Conservation (phyloP, 1,284 basidiomycete genomes). For the Dichomitus squalens region DNA sequence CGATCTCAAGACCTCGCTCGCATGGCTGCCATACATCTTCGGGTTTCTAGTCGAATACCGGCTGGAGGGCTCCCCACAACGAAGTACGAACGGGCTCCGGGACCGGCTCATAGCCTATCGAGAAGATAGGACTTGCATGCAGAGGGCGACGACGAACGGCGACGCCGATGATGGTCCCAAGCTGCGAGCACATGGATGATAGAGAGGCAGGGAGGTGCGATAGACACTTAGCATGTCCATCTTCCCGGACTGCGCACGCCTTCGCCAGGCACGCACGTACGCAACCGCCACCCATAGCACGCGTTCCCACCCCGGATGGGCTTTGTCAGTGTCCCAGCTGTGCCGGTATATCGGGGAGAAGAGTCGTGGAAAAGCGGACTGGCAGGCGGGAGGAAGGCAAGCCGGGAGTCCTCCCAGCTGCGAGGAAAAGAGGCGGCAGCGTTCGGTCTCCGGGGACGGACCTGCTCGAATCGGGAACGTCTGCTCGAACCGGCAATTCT, state of each 20-base stretch:
- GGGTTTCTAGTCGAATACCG: constrained; percentile 1
- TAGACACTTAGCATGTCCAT: neutral
- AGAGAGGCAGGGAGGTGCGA: neutral
- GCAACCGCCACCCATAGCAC: constrained; percentile 5
- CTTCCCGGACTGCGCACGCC: neutral
- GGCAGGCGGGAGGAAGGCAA: constrained; percentile 12
- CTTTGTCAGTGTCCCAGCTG: constrained; percentile 6
- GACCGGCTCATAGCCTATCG: constrained; percentile 6
- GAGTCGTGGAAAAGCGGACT: constrained; percentile 6
- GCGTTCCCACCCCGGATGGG: constrained; percentile 2
- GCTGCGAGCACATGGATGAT: neutral
- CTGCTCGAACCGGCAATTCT: constrained; percentile 24
- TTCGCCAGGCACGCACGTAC: constrained; percentile 16
- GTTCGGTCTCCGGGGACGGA: constrained; percentile 4
- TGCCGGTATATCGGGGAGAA: constrained; percentile 12
- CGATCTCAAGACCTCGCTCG: neutral
- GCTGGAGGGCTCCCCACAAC: neutral
- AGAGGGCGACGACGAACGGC: neutral
- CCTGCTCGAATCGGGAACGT: constrained; percentile 5
- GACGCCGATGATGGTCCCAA: neutral
- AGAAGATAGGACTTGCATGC: neutral
- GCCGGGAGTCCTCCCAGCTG: neutral
- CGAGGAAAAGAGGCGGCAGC: neutral
- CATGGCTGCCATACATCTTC: neutral
- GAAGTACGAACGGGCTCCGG: neutral